Evolutionary conservation across 73 alveolate genomes (phyloP).

Genomic region (Paramecium sonneborni): DNA sequence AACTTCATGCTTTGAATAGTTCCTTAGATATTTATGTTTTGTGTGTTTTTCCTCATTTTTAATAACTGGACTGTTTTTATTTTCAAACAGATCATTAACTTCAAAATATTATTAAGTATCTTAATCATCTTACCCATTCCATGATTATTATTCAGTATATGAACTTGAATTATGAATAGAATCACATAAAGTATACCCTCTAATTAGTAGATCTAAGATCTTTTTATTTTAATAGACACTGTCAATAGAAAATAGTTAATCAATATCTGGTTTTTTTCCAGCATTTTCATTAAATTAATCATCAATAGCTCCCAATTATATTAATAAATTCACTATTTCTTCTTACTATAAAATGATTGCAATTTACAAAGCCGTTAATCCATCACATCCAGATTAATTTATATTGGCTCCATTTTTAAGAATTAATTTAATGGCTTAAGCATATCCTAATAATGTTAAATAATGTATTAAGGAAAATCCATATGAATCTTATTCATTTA

Average conservation of each 20-base stretch:
- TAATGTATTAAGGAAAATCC: slow-evolving; percentile 16
- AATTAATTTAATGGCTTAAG: background rate
- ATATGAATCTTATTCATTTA: background rate
- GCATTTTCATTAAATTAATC: background rate
- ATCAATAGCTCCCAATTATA: slow-evolving; percentile 39
- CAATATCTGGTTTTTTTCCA: background rate
- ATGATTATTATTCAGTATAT: slow-evolving; percentile 39
- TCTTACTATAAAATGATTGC: slow-evolving; percentile 10
- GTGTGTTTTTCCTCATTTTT: slow-evolving; percentile 14
- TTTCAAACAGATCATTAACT: slow-evolving; percentile 14
- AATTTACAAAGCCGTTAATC: slow-evolving; percentile 1
- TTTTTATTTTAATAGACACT: slow-evolving; percentile 17
- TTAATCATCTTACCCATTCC: slow-evolving; percentile 51
- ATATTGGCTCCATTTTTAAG: slow-evolving; percentile 21
- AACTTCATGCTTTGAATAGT: background rate
- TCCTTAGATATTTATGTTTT: slow-evolving; percentile 20
- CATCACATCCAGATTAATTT: slow-evolving; percentile 5
- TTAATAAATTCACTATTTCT: slow-evolving; percentile 9
- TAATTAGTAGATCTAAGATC: background rate
- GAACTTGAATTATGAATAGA: slow-evolving; percentile 34
- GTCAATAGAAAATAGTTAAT: background rate
- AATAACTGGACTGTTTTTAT: background rate
- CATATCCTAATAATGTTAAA: background rate
- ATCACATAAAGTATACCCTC: slow-evolving; percentile 37
- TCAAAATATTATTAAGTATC: background rate